phyloP scores from a whole-genome alignment of 2,329 filamentous ascomycete genomes.

The Calonectria pseudoturangicola region DNA sequence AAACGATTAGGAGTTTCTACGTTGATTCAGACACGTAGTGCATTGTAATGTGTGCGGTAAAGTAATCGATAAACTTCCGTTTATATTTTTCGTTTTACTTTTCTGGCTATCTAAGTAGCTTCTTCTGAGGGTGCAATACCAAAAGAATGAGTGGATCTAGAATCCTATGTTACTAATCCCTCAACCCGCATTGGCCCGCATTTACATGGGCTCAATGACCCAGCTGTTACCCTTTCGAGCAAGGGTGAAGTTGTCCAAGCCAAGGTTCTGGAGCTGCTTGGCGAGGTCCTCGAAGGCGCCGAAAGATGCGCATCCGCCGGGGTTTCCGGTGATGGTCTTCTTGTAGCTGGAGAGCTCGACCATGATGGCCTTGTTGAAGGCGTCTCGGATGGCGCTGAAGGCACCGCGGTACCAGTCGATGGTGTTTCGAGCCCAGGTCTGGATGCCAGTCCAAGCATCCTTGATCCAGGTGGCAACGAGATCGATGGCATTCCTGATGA shows the following conservation, averaged over 20 bases:
- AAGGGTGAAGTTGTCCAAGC: slow-evolving; percentile 20
- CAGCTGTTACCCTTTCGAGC: slow-evolving; percentile 24
- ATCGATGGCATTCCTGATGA: background rate
- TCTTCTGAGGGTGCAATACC: background rate
- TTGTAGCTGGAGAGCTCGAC: background rate
- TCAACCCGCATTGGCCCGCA: background rate
- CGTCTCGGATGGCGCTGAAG: background rate
- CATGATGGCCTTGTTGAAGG: background rate
- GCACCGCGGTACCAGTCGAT: background rate
- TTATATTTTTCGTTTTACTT: slow-evolving; percentile 11
- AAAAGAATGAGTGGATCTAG: background rate
- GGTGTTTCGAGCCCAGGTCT: background rate
- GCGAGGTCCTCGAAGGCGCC: slow-evolving; percentile 16
- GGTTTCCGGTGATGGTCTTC: background rate
- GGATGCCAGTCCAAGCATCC: background rate
- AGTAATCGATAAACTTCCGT: slow-evolving; percentile 5
- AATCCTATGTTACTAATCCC: background rate
- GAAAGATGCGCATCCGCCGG: background rate
- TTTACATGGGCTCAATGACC: slow-evolving; percentile 24
- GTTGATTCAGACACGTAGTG: too few species aligned
- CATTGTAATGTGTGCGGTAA: background rate
- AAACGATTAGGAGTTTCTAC: too few species aligned
- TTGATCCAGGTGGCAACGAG: background rate
- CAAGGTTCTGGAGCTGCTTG: slow-evolving; percentile 20
- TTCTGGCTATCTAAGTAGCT: background rate